Conservation (phyloP, 2,329 filamentous ascomycete species). For the Colletotrichum noveboracense region DNA sequence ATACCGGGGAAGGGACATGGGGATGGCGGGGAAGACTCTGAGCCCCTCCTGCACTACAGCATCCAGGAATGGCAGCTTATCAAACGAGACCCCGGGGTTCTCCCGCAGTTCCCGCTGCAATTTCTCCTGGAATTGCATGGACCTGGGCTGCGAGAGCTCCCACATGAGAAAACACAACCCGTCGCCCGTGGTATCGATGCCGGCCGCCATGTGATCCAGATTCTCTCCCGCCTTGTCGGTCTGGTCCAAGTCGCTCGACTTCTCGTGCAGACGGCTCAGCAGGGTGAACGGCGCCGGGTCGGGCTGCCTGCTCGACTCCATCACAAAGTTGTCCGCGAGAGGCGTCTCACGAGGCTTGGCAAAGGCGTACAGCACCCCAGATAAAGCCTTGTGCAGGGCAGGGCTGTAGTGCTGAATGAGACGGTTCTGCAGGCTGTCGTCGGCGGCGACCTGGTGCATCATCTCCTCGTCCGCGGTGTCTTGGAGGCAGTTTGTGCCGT, state of each 20-base stretch:
- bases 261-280: slow-evolving; percentile 61
- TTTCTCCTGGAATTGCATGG: slow-evolving; percentile 52
- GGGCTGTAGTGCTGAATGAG: slow-evolving; percentile 65
- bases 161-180: slow-evolving; percentile 74
- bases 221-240: slow-evolving; percentile 70
- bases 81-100: slow-evolving; percentile 44
- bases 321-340: slow-evolving; percentile 63
- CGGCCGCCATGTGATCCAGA: slow-evolving; percentile 74
- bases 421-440: slow-evolving; percentile 70
- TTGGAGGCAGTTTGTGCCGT: slow-evolving; percentile 65
- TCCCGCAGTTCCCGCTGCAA: slow-evolving; percentile 57
- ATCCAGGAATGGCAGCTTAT: slow-evolving; percentile 64
- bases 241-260: slow-evolving; percentile 49
- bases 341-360: slow-evolving; percentile 63
- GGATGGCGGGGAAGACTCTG: slow-evolving; percentile 67
- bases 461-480: slow-evolving; percentile 62
- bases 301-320: slow-evolving; percentile 51
- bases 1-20: slow-evolving; percentile 69
- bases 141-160: slow-evolving; percentile 68
- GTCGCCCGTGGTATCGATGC: slow-evolving; percentile 75
- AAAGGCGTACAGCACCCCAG: slow-evolving; percentile 50
- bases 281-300: slow-evolving; percentile 61
- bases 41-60: slow-evolving; percentile 68
- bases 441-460: slow-evolving; percentile 72
- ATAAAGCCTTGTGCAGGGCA: slow-evolving; percentile 51